Base-by-base conservation (phyloP, 2,329 filamentous ascomycete species). In the Arthrobotrys conoides region DNA sequence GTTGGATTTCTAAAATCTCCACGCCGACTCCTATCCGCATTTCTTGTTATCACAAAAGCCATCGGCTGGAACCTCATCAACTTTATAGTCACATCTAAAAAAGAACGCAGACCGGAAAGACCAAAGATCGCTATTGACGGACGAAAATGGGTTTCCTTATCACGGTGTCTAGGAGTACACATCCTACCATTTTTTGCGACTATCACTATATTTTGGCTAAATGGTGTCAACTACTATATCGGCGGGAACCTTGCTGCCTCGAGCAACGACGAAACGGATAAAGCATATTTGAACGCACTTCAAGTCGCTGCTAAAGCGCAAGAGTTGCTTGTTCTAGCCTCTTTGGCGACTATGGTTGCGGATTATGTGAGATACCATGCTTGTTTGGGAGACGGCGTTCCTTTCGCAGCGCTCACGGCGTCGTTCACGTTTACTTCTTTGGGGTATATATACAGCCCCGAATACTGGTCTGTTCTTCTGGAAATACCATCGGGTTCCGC, bases 181-280 rank as follows among this genome's bases (percentile, higher is more conserved):
- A 38, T 41, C 20, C 30, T 61, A 18, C 55, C 55, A 6, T 18
- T 41, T 41, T 22, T 38, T 41, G 55, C 16, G 10, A 38, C 55
- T 38, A 61, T 61, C 12, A 36, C 27, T 18, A 61, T 61, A 9
- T 16, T 61, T 38, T 61, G 55, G 55, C 20, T 61, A 38, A 61
- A 61, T 41, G 30, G 30, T 18, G 55, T 61, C 6, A 61, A 61
- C 55, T 61, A 61, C 16, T 61, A 38, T 61, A 61, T 61, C 16
- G 55, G 27, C 2, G 55, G 30, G n/a, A 61, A 61, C 36, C 55
- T 61, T 20, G 36, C 55, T 9, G 36, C 27, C 1, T 61, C 36
- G 8, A 61, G 24, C 16, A 61, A 36, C 20, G 30, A 36, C 4
- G 55, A 36, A 24, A 41, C 30, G 6, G 55, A 61, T 38, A 41